Evolutionary conservation across 139 green algal genomes (phyloP), one percentile per base, ranked within the genome.

Genomic region (Asterochloris erici): DNA sequence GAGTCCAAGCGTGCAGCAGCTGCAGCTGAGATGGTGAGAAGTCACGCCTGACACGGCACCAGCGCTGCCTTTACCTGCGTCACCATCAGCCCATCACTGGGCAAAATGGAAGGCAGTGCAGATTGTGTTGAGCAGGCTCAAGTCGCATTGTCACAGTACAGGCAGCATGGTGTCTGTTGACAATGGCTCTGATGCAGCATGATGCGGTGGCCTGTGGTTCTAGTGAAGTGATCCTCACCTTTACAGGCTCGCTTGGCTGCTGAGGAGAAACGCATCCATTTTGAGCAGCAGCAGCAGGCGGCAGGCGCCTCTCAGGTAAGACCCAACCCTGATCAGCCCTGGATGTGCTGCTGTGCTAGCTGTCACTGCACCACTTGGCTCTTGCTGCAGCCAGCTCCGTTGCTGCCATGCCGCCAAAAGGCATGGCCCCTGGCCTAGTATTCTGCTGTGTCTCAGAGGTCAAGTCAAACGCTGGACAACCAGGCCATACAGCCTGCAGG

Each of bases 271-370:
- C 68, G 76, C 60, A 80, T 80, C 60, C 68, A 70, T n/a, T 80
- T 80, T 61, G 76, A 80, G 76, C 76, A 80, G 76, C 76, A 80
- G 24, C 76, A 80, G 76, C 76, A 80, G 76, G 76, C 60, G 27
- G 76, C 76, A 69, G 76, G 60, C 21, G 76, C 76, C 11, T 80
- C 76, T 60, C 76, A 54, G 38, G 38, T 54, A 54, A 54, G 38
- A 54, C 6, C 38, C 38, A 54, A 2, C 6, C 38, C 38, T 54
- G 38, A 54, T 54, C 4, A 6, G 6, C 38, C 38, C 4, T 54
- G 38, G 38, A 2, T 54, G 38, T 6, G 38, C 38, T 54, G 38
- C 38, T 54, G 38, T 54, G 38, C 38, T 54, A 54, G 4, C 38
- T 54, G 38, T 6, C 38, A 54, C 38, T 54, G 38, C 38, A 54